Evolutionary conservation across 2,329 filamentous ascomycete genomes (phyloP).

Genomic region (Trichothecium roseum): DNA sequence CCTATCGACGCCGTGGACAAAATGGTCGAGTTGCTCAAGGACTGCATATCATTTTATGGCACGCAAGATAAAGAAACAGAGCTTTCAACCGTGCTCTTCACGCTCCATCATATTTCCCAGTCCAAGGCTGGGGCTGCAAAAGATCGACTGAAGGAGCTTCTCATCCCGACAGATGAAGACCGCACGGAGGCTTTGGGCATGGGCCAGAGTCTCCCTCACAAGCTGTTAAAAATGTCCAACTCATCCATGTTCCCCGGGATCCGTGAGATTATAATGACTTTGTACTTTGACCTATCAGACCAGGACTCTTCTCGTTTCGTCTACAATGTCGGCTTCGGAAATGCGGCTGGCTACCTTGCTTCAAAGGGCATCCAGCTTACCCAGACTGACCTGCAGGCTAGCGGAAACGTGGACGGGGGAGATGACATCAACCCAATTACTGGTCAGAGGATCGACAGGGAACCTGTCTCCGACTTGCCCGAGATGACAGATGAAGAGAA

Average conservation of each 20-base stretch:
- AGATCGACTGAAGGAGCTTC: slow-evolving; percentile 10
- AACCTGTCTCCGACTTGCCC: slow-evolving; percentile 46
- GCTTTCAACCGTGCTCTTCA: slow-evolving; percentile 7
- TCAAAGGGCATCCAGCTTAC: slow-evolving; percentile 5
- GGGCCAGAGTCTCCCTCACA: slow-evolving; percentile 62
- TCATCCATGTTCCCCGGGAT: slow-evolving; percentile 62
- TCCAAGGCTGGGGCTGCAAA: slow-evolving; percentile 1
- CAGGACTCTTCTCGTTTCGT: slow-evolving; percentile 73
- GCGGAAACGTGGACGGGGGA: slow-evolving; percentile 14
- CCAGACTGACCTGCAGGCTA: slow-evolving; percentile 61
- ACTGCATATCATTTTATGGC: slow-evolving; percentile 7
- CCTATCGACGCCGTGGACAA: slow-evolving; percentile 5
- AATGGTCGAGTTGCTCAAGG: slow-evolving; percentile 8
- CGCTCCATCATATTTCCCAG: slow-evolving; percentile 4
- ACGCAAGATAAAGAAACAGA: slow-evolving; percentile 7
- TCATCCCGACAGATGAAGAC: slow-evolving; percentile 72
- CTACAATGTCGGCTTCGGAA: slow-evolving; percentile 88
- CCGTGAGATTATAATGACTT: slow-evolving; percentile 61
- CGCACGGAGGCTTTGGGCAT: slow-evolving; percentile 68
- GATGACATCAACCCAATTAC: slow-evolving; percentile 69
- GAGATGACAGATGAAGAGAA: slow-evolving; percentile 90
- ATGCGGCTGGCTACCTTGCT: slow-evolving; percentile 81
- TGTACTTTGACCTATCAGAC: slow-evolving; percentile 82
- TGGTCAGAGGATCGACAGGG: slow-evolving; percentile 66
- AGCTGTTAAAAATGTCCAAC: slow-evolving; percentile 67